Percentiles rank a stretch among this genome's conserved stretches.
Conservation (phyloP, 2,329 filamentous ascomycete species). For the Cordyceps javanica region DNA sequence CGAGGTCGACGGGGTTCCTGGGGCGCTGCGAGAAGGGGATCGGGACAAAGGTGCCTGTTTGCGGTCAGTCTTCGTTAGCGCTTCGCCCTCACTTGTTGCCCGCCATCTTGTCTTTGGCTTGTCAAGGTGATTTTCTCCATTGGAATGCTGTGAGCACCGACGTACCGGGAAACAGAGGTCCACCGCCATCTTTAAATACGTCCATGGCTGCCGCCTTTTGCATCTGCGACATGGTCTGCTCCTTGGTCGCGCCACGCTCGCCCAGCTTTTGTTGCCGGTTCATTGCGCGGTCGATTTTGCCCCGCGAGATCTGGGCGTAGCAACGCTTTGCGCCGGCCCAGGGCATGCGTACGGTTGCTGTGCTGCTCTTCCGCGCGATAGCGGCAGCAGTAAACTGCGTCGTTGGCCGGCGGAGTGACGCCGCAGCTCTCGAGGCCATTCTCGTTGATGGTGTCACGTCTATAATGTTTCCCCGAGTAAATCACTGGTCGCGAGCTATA, state of each 20-base stretch:
- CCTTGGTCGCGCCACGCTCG: constrained; percentile 19
- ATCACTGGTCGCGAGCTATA: neutral
- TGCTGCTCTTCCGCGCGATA: neutral
- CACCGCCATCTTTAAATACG: constrained; percentile 28
- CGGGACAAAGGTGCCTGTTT: constrained; percentile 42
- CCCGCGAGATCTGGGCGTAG: neutral
- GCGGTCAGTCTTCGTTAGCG: neutral
- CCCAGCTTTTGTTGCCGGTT: neutral
- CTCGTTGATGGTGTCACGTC: neutral
- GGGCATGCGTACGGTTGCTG: neutral
- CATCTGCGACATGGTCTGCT: constrained; percentile 25
- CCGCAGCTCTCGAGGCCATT: constrained; percentile 2
- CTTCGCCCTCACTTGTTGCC: neutral
- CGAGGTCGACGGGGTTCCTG: constrained; percentile 21
- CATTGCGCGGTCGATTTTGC: neutral
- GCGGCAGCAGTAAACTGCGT: neutral
- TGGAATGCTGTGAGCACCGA: no score
- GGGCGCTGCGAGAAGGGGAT: constrained; percentile 33
- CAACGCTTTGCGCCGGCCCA: neutral
- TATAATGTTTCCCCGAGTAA: neutral
- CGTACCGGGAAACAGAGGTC: constrained; percentile 29
- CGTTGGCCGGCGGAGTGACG: constrained; percentile 1
- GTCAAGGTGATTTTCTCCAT: neutral
- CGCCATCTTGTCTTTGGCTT: no score
- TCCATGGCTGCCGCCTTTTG: constrained; percentile 26